These are phyloP conservation scores for Uromyces viciae-fabae DNA, from an alignment of 1,284 basidiomycete genomes.

Conservation along the genomic window DNA sequence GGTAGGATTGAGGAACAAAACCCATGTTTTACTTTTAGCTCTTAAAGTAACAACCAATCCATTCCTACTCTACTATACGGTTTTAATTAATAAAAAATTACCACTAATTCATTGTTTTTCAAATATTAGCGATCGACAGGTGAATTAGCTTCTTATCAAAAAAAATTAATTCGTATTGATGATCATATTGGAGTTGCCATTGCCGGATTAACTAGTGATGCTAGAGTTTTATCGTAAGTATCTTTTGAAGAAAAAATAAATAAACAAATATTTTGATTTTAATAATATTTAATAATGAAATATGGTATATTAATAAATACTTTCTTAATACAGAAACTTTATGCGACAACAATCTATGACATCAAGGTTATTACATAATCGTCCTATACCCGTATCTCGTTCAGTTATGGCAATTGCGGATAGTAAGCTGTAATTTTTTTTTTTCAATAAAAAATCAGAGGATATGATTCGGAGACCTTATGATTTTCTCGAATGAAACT, in stretches of 20 bases:
- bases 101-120: too few species aligned
- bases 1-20: conserved; percentile 89
- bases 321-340: conserved; percentile 74
- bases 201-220: conserved; percentile 95
- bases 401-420: conserved; percentile 91
- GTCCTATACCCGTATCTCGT: conserved; percentile 87
- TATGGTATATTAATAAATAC: not conserved
- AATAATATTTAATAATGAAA: too few species aligned
- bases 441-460: not conserved
- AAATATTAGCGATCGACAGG: conserved; percentile 81
- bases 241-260: too few species aligned
- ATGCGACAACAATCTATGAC: conserved; percentile 99
- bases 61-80: not conserved
- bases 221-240: conserved; percentile 82
- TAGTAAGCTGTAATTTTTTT: conserved; percentile 61
- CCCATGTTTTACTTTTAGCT: conserved; percentile 87
- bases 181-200: conserved; percentile 99
- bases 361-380: conserved; percentile 88
- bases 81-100: not conserved
- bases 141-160: conserved; percentile 96
- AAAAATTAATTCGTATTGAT: conserved; percentile 99
- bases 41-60: conserved; percentile 66
- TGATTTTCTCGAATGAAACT: not conserved
- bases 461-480: too few species aligned
- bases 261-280: too few species aligned